Evolutionary conservation across 495 filamentous ascomycete species (phyloP), one percentile per base, ranked within the genome.

Genomic region (Xylona heveae): DNA sequence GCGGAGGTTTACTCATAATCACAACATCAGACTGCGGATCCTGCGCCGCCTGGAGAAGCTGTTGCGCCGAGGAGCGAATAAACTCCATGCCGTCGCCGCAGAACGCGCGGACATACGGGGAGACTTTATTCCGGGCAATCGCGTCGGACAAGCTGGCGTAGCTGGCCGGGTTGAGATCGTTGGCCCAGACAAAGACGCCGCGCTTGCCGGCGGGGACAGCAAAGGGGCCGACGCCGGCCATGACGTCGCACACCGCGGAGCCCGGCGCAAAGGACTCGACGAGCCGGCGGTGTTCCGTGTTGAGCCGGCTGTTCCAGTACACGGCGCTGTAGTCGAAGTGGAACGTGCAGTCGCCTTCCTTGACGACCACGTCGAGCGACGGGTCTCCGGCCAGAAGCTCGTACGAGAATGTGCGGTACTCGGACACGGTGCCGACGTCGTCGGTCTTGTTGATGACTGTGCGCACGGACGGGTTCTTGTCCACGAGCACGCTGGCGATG

Each of bases 391-490:
- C 74, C 0, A 99, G 64, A n/a, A 93, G 57, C 47, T 99, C 90
- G 57, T 88, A 94, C 21, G 60, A 61, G 57, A 99, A 95, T 1
- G 90, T 95, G 29, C 88, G 71, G 58, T 76, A 99, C 48, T 78
- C 66, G 41, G 74, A 90, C 37, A 76, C 68, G 10, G 67, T 60
- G 34, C 84, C 90, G 5, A 95, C 82, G 43, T 76, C 68, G 53
- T 91, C 75, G 30, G 74, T 66, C 45, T 99, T 99, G 59, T 94
- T 91, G 57, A 99, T 92, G 38, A 99, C 83, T 2, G 90, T 95
- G 21, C 59, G 60, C 38, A 91, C 64, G 2, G 55, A 56, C 3
- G 63, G 58, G 49, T 85, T 90, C 53, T 99, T 99, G 58, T 94
- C 84, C 28, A 78, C 54, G 10, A 95, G 50, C 12, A 95, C 69